phyloP scores from a whole-genome alignment of 495 filamentous ascomycete genomes.

The Penicillium diatomitis region DNA sequence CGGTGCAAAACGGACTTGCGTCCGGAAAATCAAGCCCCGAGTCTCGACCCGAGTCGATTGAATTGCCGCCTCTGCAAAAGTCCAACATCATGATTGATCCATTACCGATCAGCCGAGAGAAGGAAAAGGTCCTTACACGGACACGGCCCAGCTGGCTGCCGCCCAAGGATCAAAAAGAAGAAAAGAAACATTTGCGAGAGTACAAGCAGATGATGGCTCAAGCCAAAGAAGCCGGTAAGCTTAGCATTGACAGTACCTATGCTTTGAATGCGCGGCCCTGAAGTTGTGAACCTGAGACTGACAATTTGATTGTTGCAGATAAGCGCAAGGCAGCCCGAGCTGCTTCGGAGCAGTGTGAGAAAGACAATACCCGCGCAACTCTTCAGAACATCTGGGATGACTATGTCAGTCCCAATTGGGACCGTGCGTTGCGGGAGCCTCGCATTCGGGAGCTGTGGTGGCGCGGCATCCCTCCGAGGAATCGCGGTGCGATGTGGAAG shows the following conservation, averaged over 20 bases:
- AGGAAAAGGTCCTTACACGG: conserved; percentile 81
- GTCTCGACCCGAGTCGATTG: conserved; percentile 46
- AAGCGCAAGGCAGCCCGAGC: conserved; percentile 40
- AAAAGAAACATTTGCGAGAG: conserved; percentile 81
- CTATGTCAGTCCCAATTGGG: conserved; percentile 81
- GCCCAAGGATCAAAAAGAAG: conserved; percentile 87
- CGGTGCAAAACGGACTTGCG: conserved; percentile 39
- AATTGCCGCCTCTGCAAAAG: conserved; percentile 74
- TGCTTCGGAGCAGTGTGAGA: conserved; percentile 45
- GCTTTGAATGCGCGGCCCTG: no score
- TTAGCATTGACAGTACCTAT: background rate
- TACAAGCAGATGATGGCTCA: conserved; percentile 90
- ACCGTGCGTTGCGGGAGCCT: conserved; percentile 59
- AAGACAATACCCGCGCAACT: conserved; percentile 55
- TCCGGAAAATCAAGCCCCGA: conserved; percentile 38
- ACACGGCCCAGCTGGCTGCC: conserved; percentile 94
- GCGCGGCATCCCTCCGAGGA: conserved; percentile 74
- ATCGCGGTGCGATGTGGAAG: conserved; percentile 76
- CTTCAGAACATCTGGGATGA: conserved; percentile 77
- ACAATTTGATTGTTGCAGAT: conserved; percentile 16
- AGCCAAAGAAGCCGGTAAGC: conserved; percentile 61
- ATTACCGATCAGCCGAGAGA: conserved; percentile 90
- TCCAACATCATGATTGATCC: conserved; percentile 96
- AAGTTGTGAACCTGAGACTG: no score
- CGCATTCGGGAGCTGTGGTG: conserved; percentile 88